A percentile compares a stretch with the other conserved stretches of the same genome.
phyloP scores from a whole-genome alignment of 1,139 yeast genomes.

The Pichia sp. region DNA sequence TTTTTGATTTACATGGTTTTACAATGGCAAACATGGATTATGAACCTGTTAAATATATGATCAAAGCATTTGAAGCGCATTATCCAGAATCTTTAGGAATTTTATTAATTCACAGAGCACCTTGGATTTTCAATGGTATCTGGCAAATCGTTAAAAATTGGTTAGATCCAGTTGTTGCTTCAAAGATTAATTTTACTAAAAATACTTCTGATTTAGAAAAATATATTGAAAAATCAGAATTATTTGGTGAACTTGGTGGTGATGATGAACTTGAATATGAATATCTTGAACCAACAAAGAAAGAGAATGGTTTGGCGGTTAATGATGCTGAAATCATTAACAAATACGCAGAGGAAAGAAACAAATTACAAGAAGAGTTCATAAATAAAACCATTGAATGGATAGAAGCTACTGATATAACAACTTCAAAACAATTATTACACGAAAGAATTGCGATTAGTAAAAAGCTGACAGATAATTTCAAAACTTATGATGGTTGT shows the following conservation, averaged over 20 bases:
- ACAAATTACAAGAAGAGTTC: slow-evolving; percentile 40
- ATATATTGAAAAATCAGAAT: slow-evolving; percentile 44
- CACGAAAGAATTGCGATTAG: slow-evolving; percentile 46
- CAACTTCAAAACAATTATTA: slow-evolving; percentile 35
- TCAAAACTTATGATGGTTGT: slow-evolving; percentile 62
- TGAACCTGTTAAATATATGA: slow-evolving; percentile 70
- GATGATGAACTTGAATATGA: slow-evolving; percentile 46
- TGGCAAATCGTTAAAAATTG: slow-evolving; percentile 82
- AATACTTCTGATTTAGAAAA: slow-evolving; percentile 50
- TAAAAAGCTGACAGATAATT: slow-evolving; percentile 47
- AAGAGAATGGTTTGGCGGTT: slow-evolving; percentile 38
- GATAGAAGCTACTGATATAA: slow-evolving; percentile 52
- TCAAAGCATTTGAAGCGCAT: slow-evolving; percentile 75
- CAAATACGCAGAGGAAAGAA: slow-evolving; percentile 36
- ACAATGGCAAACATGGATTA: slow-evolving; percentile 80
- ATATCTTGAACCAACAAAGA: slow-evolving; percentile 49
- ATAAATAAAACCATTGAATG: slow-evolving; percentile 58
- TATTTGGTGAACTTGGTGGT: slow-evolving; percentile 68
- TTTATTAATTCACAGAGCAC: slow-evolving; percentile 77
- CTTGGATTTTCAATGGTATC: slow-evolving; percentile 82
- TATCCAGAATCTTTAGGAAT: slow-evolving; percentile 82
- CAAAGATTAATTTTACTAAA: slow-evolving; percentile 72
- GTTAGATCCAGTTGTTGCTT: slow-evolving; percentile 86
- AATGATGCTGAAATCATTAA: slow-evolving; percentile 35
- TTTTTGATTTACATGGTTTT: slow-evolving; percentile 73